These are phyloP conservation scores for Trichoderma koningii DNA, from an alignment of 2,329 filamentous ascomycete species.

Conservation along the genomic window DNA sequence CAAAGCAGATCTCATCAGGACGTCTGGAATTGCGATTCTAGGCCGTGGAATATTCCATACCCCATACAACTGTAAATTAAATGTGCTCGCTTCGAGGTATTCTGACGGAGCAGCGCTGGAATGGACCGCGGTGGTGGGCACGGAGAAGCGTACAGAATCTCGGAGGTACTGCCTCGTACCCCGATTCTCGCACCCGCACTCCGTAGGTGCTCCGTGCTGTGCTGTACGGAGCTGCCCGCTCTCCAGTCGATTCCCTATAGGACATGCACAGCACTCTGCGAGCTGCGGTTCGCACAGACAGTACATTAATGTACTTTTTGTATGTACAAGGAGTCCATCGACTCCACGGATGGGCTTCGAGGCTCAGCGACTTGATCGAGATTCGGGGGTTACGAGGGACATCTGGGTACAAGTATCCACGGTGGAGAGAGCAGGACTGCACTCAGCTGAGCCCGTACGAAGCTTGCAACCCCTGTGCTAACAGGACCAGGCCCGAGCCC, in stretches of 20 bases:
- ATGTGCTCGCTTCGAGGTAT: slow-evolving; percentile 7
- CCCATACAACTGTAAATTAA: slow-evolving; percentile 20
- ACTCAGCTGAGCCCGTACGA: neutral
- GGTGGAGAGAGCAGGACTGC: slow-evolving; percentile 3
- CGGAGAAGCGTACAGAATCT: neutral
- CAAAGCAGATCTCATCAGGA: neutral
- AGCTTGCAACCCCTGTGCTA: no score
- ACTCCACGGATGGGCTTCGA: neutral
- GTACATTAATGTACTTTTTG: no score
- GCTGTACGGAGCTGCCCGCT: neutral
- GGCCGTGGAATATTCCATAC: slow-evolving; percentile 20
- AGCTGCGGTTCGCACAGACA: neutral
- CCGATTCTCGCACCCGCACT: no score
- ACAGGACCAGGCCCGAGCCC: no score
- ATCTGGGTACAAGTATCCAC: neutral
- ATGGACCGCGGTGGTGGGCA: neutral
- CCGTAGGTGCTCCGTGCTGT: neutral
- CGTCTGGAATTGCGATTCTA: slow-evolving; percentile 7
- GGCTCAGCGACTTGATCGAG: neutral
- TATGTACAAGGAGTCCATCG: neutral
- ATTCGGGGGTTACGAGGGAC: neutral
- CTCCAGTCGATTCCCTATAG: no score
- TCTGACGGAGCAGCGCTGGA: neutral
- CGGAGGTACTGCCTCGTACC: no score
- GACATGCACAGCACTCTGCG: slow-evolving; percentile 1